Evolutionary conservation across 768 basidiomycete species (phyloP).

Genomic region (Kwoniella mangroviensis): DNA sequence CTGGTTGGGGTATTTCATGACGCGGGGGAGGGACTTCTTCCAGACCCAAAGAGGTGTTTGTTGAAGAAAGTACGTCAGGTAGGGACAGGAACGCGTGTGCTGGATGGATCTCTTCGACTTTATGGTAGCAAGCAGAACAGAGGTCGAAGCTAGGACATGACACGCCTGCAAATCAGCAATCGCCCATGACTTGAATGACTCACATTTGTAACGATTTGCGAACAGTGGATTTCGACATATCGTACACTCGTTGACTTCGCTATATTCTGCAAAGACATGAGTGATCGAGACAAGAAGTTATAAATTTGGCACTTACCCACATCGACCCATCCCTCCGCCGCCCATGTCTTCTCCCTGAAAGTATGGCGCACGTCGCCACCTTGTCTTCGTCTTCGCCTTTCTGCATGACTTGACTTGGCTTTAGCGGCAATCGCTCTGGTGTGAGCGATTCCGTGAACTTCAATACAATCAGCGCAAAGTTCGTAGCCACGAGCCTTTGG

Average conservation of each 20-base stretch:
- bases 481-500: slow-evolving; percentile 69
- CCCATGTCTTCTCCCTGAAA: slow-evolving; percentile 86
- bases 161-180: slow-evolving; percentile 55
- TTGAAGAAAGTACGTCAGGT: slow-evolving; percentile 63
- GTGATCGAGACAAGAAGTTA: background rate
- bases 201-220: slow-evolving; percentile 78
- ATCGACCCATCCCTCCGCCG: slow-evolving; percentile 79
- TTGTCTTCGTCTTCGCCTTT: slow-evolving; percentile 7
- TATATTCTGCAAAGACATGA: slow-evolving; percentile 65
- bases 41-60: background rate
- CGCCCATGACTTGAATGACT: background rate
- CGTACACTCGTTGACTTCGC: slow-evolving; percentile 76
- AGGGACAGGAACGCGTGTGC: slow-evolving; percentile 81
- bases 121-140: slow-evolving; percentile 61
- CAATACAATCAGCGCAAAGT: slow-evolving; percentile 79
- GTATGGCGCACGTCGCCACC: slow-evolving; percentile 76
- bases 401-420: background rate
- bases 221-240: slow-evolving; percentile 73
- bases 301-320: slow-evolving; percentile 67
- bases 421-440: slow-evolving; percentile 57
- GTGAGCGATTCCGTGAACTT: slow-evolving; percentile 76
- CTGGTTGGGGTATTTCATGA: background rate
- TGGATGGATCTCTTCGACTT: slow-evolving; percentile 90
- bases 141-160: slow-evolving; percentile 79
- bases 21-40: background rate